Conservation (phyloP, 2,329 filamentous ascomycete genomes). For the Tolypocladium tundrense region DNA sequence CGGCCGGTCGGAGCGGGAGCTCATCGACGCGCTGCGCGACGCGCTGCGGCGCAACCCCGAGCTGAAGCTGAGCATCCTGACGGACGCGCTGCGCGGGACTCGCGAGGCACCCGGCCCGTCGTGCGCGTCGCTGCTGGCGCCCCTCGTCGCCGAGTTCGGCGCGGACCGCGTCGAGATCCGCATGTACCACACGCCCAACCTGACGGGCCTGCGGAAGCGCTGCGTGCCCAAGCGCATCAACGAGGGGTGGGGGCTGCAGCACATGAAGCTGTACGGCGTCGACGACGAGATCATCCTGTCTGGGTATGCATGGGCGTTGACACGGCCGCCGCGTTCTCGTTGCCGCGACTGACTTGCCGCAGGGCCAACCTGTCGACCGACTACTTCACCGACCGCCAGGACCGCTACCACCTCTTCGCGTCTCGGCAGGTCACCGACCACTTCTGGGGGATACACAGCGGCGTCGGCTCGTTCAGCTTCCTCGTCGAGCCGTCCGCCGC, state of each 20-base stretch:
- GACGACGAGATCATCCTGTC: conserved; percentile 95
- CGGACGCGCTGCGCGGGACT: conserved; percentile 83
- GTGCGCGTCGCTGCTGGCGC: conserved; percentile 77
- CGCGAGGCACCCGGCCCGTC: conserved; percentile 79
- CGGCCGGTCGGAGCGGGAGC: conserved; percentile 81
- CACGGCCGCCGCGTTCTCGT: neutral
- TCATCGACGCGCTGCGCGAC: conserved; percentile 68
- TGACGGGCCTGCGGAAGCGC: conserved; percentile 77
- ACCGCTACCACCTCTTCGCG: conserved; percentile 85
- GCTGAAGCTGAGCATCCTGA: conserved; percentile 78
- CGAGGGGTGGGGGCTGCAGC: conserved; percentile 95
- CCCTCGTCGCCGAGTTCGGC: conserved; percentile 78
- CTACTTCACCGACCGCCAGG: conserved; percentile 93
- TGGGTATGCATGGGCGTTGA: conserved; percentile 41
- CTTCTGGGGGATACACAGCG: conserved; percentile 67
- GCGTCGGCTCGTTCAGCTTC: conserved; percentile 74
- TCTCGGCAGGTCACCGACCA: conserved; percentile 73
- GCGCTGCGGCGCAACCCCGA: conserved; percentile 65
- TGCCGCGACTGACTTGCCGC: neutral
- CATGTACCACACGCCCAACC: conserved; percentile 96
- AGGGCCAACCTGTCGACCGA: conserved; percentile 81
- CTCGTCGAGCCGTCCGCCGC: conserved; percentile 53
- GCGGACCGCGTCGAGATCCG: conserved; percentile 77
- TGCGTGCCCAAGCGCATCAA: conserved; percentile 84
- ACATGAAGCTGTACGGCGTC: conserved; percentile 97